Base-by-base conservation (phyloP, 306 rosid species). In the Malus sylvestris region DNA sequence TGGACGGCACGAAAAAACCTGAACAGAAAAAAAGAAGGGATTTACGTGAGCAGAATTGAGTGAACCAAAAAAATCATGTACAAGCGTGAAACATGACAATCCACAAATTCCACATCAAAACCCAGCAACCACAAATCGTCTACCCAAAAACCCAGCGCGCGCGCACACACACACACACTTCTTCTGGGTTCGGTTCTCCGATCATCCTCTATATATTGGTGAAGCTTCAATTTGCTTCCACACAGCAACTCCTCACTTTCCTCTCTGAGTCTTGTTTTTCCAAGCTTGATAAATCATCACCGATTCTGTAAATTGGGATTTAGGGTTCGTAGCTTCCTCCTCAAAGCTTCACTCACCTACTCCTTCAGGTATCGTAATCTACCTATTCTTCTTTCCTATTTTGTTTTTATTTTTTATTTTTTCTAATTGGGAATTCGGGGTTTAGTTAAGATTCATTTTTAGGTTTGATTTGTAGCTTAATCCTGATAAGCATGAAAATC, bases 31-130 rank as follows among this genome's bases (percentile, higher is more conserved):
- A 38, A n/a, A 2, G n/a, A 67, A 35, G 46, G 22, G n/a, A 35
- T 72, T 72, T 57, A n/a, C 15, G 76, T 72, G 76, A 72, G 57
- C 76, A 23, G 66, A 55, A 14, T 35, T 72, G 76, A 52, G 33
- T 35, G 52, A 3, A 72, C 76, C 76, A 35, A 10, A 71, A 16
- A 16, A 20, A 8, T 9, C 51, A 11, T 10, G 13, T 71, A 5
- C 65, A 33, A 33, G 49, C 55, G 51, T 71, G 32, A 71, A 71
- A 71, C 8, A 53, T 22, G 75, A 71, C 64, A 55, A 55, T 2
- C 7, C n/a, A 15, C 75, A 53, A 61, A 1, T 11, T 15, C 8
- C 8, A 72, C 51, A 55, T 72, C 76, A 55, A 23, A 19, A 10
- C n/a, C 66, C 65, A 11, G 25, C 25, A 33, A 52, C 75, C 75